Evolutionary conservation across 2,329 filamentous ascomycete genomes (phyloP).

Genomic region (Fusarium chlamydosporum): DNA sequence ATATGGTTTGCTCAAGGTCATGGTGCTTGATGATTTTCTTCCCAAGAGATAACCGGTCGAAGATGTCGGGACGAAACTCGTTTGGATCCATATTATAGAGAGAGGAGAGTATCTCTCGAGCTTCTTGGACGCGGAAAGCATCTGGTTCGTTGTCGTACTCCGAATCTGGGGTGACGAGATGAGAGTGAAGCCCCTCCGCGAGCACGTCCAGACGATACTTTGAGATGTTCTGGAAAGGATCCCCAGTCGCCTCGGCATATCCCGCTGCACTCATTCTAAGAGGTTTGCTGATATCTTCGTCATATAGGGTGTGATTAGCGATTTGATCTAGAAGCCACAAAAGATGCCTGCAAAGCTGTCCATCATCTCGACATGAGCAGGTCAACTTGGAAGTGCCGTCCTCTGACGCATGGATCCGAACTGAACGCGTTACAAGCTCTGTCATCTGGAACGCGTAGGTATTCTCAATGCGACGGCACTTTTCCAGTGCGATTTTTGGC

Average conservation of each 20-base stretch:
- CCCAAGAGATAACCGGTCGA: constrained; percentile 51
- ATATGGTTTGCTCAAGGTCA: constrained; percentile 66
- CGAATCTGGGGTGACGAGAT: constrained; percentile 55
- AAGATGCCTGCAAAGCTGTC: constrained; percentile 64
- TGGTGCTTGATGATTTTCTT: constrained; percentile 59
- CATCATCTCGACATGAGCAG: constrained; percentile 62
- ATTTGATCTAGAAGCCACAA: constrained; percentile 70
- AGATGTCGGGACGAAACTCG: constrained; percentile 64
- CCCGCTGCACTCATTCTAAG: constrained; percentile 61
- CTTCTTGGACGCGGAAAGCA: constrained; percentile 62
- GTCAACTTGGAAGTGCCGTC: constrained; percentile 59
- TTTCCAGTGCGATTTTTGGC: constrained; percentile 64
- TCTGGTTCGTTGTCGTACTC: constrained; percentile 52
- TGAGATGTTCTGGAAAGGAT: constrained; percentile 65
- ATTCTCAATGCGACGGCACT: constrained; percentile 63
- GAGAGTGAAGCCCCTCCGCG: constrained; percentile 66
- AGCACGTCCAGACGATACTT: constrained; percentile 66
- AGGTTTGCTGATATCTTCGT: constrained; percentile 55
- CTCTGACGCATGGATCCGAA: constrained; percentile 62
- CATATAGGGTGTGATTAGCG: constrained; percentile 62
- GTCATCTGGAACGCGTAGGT: constrained; percentile 70
- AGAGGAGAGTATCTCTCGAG: constrained; percentile 66
- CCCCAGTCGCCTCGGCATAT: constrained; percentile 62
- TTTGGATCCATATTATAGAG: constrained; percentile 58
- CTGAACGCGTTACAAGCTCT: constrained; percentile 66